These are phyloP conservation scores for Murraya koenigii DNA, from an alignment of 345 rosid species.

Conservation along the genomic window DNA sequence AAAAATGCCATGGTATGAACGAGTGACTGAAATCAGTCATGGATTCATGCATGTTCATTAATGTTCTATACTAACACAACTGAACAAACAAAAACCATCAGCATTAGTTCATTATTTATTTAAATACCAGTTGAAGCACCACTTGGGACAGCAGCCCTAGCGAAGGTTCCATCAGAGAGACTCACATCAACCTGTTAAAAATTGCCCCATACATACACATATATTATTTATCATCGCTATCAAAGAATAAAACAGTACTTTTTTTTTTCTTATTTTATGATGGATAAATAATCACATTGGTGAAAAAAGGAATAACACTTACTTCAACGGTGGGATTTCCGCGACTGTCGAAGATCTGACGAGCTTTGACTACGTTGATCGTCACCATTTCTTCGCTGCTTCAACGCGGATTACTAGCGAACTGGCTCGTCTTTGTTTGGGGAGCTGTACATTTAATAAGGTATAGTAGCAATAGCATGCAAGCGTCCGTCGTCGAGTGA, in stretches of 20 bases:
- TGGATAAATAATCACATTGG: neutral
- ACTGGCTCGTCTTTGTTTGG: neutral
- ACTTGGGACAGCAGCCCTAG: conserved; percentile 72
- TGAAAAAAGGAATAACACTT: conserved; percentile 7
- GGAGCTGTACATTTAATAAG: neutral
- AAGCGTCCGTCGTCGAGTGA: neutral
- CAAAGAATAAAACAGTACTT: neutral
- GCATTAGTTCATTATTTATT: too few species aligned
- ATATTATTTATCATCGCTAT: neutral
- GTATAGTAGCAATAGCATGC: too few species aligned
- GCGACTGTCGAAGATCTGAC: conserved; percentile 81
- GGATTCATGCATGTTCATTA: neutral
- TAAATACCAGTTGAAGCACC: conserved; percentile 68
- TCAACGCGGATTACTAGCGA: neutral
- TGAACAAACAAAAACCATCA: neutral
- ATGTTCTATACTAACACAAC: neutral
- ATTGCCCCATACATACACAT: too few species aligned
- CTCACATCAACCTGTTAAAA: conserved; percentile 41
- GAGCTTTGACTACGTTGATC: conserved; percentile 42
- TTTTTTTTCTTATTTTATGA: neutral
- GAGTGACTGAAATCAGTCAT: neutral
- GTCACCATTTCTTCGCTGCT: conserved; percentile 24
- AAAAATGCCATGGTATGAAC: too few species aligned
- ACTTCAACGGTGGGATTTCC: conserved; percentile 82
- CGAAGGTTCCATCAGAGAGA: conserved; percentile 38